Percentiles rank a stretch among this genome's conserved stretches.
Evolutionary conservation across 2,329 filamentous ascomycete species (phyloP).

Genomic region (Aspergillus nomiae): DNA sequence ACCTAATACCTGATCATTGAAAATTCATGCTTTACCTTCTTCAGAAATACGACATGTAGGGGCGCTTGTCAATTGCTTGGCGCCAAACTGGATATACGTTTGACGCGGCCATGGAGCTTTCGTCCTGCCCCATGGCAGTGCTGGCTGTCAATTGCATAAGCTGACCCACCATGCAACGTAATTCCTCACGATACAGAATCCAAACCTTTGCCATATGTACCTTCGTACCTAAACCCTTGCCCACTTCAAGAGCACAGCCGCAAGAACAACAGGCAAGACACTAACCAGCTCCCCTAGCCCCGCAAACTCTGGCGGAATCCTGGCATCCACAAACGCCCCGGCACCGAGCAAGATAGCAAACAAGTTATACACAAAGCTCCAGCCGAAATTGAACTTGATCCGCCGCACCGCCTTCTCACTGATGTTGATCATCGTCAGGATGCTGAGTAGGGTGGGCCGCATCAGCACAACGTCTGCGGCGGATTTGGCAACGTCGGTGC

Average conservation of each 20-base stretch:
- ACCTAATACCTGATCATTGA: too few relatives aligned
- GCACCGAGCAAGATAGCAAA: constrained; percentile 67
- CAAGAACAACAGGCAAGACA: constrained; percentile 67
- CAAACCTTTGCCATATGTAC: neutral
- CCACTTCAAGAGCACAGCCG: constrained; percentile 50
- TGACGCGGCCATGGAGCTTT: too few relatives aligned
- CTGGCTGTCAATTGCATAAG: neutral
- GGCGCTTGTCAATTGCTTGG: too few relatives aligned
- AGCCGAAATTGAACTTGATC: constrained; percentile 69
- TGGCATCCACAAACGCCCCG: constrained; percentile 63
- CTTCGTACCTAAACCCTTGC: constrained; percentile 19
- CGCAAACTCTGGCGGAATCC: constrained; percentile 65
- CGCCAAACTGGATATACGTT: too few relatives aligned
- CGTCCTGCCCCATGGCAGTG: too few relatives aligned
- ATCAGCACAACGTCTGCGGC: constrained; percentile 72
- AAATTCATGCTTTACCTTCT: too few relatives aligned
- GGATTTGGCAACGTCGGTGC: constrained; percentile 67
- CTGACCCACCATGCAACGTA: neutral
- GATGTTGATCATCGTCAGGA: constrained; percentile 62
- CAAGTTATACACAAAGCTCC: constrained; percentile 71
- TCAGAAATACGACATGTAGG: too few relatives aligned
- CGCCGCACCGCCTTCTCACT: constrained; percentile 47
- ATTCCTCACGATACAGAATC: neutral
- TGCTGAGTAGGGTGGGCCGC: constrained; percentile 55
- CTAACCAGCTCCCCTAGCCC: constrained; percentile 74